A percentile compares a stretch with the other conserved stretches of the same genome.
Evolutionary conservation across 73 alveolate genomes (phyloP).

Genomic region (Uronychia setigera): DNA sequence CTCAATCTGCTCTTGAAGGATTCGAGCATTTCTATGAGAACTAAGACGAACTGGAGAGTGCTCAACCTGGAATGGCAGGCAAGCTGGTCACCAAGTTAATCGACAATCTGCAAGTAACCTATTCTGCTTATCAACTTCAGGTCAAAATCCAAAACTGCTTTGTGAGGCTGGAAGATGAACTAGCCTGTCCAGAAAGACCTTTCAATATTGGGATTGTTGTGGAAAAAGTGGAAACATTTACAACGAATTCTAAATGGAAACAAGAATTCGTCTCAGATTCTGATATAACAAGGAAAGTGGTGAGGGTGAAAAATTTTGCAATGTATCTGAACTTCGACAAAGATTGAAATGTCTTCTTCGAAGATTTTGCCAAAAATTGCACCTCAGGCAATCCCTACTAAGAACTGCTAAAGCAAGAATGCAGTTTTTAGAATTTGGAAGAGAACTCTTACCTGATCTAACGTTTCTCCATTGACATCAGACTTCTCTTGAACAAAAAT

Average conservation of each 20-base stretch:
- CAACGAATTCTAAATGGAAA: slow-evolving; percentile 46
- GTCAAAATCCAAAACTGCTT: slow-evolving; percentile 22
- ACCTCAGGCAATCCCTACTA: slow-evolving; percentile 5
- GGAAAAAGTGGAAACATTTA: slow-evolving; percentile 14
- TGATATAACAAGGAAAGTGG: slow-evolving; percentile 34
- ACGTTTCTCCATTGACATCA: slow-evolving; percentile 12
- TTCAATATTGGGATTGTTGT: slow-evolving; percentile 41
- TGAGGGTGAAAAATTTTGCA: slow-evolving; percentile 18
- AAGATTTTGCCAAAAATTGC: slow-evolving; percentile 18
- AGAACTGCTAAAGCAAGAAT: slow-evolving; percentile 23
- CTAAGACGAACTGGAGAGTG: slow-evolving; percentile 36
- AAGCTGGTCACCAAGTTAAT: slow-evolving; percentile 46
- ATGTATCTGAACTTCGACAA: slow-evolving; percentile 35
- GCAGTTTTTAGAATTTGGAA: slow-evolving; percentile 20
- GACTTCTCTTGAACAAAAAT: slow-evolving; percentile 33
- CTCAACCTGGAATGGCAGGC: slow-evolving; percentile 63
- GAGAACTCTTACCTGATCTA: slow-evolving; percentile 33
- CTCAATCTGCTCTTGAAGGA: slow-evolving; percentile 31
- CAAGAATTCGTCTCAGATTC: slow-evolving; percentile 19
- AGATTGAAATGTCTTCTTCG: slow-evolving; percentile 16
- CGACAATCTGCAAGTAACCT: slow-evolving; percentile 50
- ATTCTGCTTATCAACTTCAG: slow-evolving; percentile 9
- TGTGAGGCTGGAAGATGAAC: slow-evolving; percentile 49
- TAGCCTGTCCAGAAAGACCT: slow-evolving; percentile 33
- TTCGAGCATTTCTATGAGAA: slow-evolving; percentile 39